Conservation (phyloP, 306 rosid species). For the Medicago truncatula region DNA sequence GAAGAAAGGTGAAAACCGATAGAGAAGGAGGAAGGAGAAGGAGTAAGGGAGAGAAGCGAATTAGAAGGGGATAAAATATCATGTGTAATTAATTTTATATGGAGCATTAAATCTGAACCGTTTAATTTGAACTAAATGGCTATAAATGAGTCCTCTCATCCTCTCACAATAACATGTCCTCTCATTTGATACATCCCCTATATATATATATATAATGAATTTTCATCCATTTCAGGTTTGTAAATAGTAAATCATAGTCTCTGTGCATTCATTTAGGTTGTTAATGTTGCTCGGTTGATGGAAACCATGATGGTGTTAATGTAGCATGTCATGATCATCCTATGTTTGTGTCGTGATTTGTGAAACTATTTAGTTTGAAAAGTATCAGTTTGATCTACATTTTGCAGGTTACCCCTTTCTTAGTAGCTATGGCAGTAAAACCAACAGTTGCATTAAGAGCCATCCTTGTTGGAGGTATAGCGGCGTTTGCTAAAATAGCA, state of each 20-base stretch:
- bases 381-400: conserved; percentile 19
- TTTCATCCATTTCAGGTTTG: not conserved
- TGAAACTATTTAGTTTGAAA: conserved; percentile 6
- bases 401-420: conserved; percentile 41
- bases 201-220: too few relatives aligned
- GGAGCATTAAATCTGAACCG: too few relatives aligned
- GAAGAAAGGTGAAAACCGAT: too few relatives aligned
- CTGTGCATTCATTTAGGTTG: conserved; percentile 9
- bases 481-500: conserved; percentile 84
- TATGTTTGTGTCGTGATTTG: conserved; percentile 2
- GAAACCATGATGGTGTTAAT: conserved; percentile 6
- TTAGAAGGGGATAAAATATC: too few relatives aligned
- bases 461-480: conserved; percentile 81
- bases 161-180: too few relatives aligned
- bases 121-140: too few relatives aligned
- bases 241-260: conserved; percentile 18
- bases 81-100: too few relatives aligned
- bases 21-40: too few relatives aligned
- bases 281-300: conserved; percentile 7
- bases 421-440: conserved; percentile 62
- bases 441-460: conserved; percentile 92
- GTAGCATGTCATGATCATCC: not conserved
- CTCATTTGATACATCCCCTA: too few relatives aligned
- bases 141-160: too few relatives aligned
- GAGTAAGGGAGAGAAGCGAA: too few relatives aligned